Percentiles rank a stretch among this genome's conserved stretches.
phyloP scores from a whole-genome alignment of 495 filamentous ascomycete genomes.

The Podospora sp. region DNA sequence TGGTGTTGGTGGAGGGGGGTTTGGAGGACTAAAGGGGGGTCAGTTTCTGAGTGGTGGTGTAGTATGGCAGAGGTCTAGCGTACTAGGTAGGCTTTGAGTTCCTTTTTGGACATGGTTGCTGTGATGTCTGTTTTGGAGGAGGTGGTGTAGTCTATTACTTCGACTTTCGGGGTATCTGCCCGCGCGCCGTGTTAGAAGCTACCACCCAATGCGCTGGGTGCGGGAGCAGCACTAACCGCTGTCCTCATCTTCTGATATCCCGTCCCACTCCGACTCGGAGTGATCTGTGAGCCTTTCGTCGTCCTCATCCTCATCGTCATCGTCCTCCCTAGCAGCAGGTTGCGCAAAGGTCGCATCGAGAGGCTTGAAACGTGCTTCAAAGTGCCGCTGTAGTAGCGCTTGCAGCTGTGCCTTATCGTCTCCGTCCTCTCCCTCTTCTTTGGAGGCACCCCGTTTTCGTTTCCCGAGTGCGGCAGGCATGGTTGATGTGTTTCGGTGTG shows the following conservation, averaged over 20 bases:
- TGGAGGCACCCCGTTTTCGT: slow-evolving; percentile 40
- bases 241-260: slow-evolving; percentile 25
- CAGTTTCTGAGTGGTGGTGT: slow-evolving; percentile 1
- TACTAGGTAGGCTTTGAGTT: slow-evolving; percentile 81
- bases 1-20: slow-evolving; percentile 39
- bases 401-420: slow-evolving; percentile 35
- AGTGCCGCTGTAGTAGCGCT: slow-evolving; percentile 72
- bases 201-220: slow-evolving; percentile 5
- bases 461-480: slow-evolving; percentile 48
- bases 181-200: slow-evolving; percentile 2
- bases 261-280: slow-evolving; percentile 41
- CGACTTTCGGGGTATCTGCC: slow-evolving; percentile 37
- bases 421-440: slow-evolving; percentile 18
- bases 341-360: slow-evolving; percentile 41
- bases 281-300: slow-evolving; percentile 35
- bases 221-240: slow-evolving; percentile 14
- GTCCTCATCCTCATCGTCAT: slow-evolving; percentile 36
- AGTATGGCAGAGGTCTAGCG: slow-evolving; percentile 12
- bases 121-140: slow-evolving; percentile 34
- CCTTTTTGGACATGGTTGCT: slow-evolving; percentile 62
- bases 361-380: slow-evolving; percentile 85
- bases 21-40: slow-evolving; percentile 48
- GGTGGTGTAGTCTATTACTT: slow-evolving; percentile 69
- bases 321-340: slow-evolving; percentile 20
- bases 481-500: background rate